Percentiles rank a stretch among this genome's conserved stretches.
These are phyloP conservation scores for Alternaria postmessia DNA, from an alignment of 2,329 filamentous ascomycete genomes.

Conservation along the genomic window DNA sequence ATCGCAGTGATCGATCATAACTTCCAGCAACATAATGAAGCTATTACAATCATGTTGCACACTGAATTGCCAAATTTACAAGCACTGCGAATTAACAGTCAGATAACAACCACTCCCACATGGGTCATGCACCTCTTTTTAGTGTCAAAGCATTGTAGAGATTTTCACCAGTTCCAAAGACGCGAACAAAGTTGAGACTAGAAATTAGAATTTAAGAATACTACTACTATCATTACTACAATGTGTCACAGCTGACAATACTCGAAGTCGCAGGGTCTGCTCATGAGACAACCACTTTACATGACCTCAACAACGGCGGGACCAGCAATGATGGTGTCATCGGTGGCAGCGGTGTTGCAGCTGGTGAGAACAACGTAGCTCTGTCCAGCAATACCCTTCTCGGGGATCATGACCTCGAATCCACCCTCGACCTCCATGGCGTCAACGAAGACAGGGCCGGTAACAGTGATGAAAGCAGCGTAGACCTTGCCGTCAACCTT, in stretches of 20 bases:
- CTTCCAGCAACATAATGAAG: no score
- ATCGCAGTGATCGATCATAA: no score
- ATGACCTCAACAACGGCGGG: constrained; percentile 33
- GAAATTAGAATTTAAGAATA: constrained; percentile 3
- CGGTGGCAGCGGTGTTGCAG: constrained; percentile 36
- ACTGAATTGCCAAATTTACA: accelerated
- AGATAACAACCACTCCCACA: no score
- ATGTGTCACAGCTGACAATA: neutral
- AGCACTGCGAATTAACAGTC: no score
- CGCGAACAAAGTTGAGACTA: neutral
- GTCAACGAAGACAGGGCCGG: constrained; percentile 31
- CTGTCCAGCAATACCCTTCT: constrained; percentile 36
- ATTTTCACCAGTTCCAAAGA: neutral
- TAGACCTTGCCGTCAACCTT: constrained; percentile 33
- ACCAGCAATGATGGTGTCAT: constrained; percentile 37
- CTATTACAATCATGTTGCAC: no score
- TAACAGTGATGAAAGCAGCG: constrained; percentile 36
- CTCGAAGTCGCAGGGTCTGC: neutral
- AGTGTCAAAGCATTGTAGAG: neutral
- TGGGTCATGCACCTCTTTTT: no score
- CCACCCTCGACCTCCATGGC: constrained; percentile 24
- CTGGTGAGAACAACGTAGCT: constrained; percentile 36
- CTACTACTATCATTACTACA: neutral
- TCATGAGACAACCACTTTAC: neutral
- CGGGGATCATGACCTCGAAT: constrained; percentile 28